These are phyloP conservation scores for Globisporangium canariense DNA, from an alignment of 352 stramenopile species.

Conservation along the genomic window DNA sequence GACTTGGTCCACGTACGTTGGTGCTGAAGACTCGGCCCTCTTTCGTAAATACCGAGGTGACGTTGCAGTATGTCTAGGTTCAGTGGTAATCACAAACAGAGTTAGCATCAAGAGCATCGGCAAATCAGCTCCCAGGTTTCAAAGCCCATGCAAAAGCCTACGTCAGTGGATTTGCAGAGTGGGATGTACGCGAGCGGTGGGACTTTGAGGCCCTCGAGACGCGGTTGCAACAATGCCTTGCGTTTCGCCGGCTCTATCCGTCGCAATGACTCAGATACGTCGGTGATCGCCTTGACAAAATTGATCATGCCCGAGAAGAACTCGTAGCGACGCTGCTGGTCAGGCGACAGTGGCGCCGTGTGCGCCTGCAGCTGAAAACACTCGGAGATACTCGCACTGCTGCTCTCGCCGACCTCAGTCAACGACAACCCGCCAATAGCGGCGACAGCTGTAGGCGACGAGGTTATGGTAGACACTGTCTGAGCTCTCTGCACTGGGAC, in stretches of 20 bases:
- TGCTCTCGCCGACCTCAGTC: constrained; percentile 9
- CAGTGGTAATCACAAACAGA: not conserved
- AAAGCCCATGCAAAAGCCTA: constrained; percentile 17
- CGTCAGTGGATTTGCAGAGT: constrained; percentile 79
- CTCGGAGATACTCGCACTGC: constrained; percentile 12
- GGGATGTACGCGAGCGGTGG: constrained; percentile 68
- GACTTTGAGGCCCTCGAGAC: constrained; percentile 50
- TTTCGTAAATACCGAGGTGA: constrained; percentile 47
- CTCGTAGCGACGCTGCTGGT: constrained; percentile 59
- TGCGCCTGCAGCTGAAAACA: constrained; percentile 18
- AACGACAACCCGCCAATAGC: not conserved
- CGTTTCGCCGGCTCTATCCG: constrained; percentile 62
- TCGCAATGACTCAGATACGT: constrained; percentile 70
- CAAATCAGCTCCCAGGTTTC: not conserved
- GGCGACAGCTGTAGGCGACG: not conserved
- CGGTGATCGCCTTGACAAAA: constrained; percentile 81
- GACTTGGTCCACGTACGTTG: constrained; percentile 30
- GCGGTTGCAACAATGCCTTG: constrained; percentile 46
- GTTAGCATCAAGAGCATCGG: not conserved
- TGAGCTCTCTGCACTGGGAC: constrained; percentile 5
- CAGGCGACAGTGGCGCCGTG: constrained; percentile 6
- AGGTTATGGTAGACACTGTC: constrained; percentile 2
- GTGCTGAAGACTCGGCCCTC: constrained; percentile 82
- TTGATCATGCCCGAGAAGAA: constrained; percentile 81
- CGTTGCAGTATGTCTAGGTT: constrained; percentile 52